These are phyloP conservation scores for Aspergillus hortae DNA, from an alignment of 2,329 filamentous ascomycete genomes.

Conservation along the genomic window DNA sequence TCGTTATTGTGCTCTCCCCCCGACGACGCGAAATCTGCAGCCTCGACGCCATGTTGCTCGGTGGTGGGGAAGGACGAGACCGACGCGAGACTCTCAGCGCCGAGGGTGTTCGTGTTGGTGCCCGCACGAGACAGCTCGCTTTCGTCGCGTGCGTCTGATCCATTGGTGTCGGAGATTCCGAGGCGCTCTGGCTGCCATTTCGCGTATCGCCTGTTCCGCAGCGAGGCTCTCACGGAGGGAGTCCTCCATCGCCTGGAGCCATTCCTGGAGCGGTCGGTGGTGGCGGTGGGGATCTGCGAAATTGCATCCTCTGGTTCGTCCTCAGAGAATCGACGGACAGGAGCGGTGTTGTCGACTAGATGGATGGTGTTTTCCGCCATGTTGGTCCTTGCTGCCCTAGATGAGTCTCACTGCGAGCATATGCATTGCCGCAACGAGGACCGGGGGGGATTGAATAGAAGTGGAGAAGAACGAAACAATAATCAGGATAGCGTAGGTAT, in stretches of 20 bases:
- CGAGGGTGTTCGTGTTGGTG: conserved; percentile 9
- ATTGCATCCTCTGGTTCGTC: conserved; percentile 14
- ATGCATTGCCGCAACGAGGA: neutral
- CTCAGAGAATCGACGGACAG: conserved; percentile 14
- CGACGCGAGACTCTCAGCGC: conserved; percentile 3
- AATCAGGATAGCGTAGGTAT: neutral
- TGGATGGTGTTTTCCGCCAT: conserved; percentile 30
- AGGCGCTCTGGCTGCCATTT: conserved; percentile 56
- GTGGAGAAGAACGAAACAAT: neutral
- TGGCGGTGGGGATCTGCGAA: conserved; percentile 8
- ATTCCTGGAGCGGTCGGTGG: conserved; percentile 10
- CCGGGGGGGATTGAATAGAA: neutral
- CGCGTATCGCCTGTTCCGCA: conserved; percentile 44
- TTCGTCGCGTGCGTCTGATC: neutral
- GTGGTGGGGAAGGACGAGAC: neutral
- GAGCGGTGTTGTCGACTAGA: conserved; percentile 40
- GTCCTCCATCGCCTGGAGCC: conserved; percentile 18
- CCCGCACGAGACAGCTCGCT: conserved; percentile 7
- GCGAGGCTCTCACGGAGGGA: conserved; percentile 36
- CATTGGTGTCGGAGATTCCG: conserved; percentile 35
- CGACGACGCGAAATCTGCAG: neutral
- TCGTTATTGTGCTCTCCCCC: neutral
- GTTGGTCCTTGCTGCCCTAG: neutral
- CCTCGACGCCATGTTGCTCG: neutral
- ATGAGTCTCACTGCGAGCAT: neutral